Percentiles rank a stretch among this genome's conserved stretches.
These are phyloP conservation scores for Eragrostis tef DNA, from an alignment of 202 grass and related monocot species.

Conservation along the genomic window DNA sequence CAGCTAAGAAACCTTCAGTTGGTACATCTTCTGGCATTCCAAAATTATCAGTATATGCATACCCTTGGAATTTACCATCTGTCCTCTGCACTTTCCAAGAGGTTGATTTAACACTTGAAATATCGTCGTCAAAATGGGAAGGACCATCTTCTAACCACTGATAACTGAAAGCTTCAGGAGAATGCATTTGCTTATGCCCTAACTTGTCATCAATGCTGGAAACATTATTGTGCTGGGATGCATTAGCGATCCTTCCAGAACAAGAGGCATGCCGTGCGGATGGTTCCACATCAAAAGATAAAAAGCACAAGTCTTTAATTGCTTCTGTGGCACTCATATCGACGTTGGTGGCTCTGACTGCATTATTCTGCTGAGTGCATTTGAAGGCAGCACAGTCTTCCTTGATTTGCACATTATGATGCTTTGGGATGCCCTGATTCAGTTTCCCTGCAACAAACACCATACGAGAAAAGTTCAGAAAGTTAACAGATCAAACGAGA, in stretches of 20 bases:
- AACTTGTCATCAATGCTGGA: conserved; percentile 32
- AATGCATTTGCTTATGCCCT: conserved; percentile 28
- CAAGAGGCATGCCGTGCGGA: conserved; percentile 36
- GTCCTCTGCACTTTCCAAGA: conserved; percentile 46
- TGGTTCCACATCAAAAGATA: conserved; percentile 61
- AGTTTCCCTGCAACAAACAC: conserved; percentile 49
- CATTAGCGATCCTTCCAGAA: conserved; percentile 38
- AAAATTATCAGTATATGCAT: conserved; percentile 46
- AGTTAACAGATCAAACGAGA: conserved; percentile 40
- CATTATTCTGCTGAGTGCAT: conserved; percentile 44
- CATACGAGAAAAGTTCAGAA: conserved; percentile 44
- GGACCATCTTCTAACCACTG: conserved; percentile 43
- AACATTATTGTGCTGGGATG: conserved; percentile 29
- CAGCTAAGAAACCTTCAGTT: conserved; percentile 23
- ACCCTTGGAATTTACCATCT: conserved; percentile 45
- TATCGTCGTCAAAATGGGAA: conserved; percentile 51
- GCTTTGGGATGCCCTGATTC: conserved; percentile 43
- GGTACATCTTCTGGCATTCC: conserved; percentile 42
- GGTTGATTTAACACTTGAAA: conserved; percentile 47
- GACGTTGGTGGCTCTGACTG: conserved; percentile 49
- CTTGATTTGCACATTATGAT: conserved; percentile 54
- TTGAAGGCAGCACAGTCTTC: conserved; percentile 46
- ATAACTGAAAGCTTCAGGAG: conserved; percentile 36
- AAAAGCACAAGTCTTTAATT: conserved; percentile 27
- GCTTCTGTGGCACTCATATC: conserved; percentile 46